Conservation (phyloP, 2,329 filamentous ascomycete genomes). For the Ustulina deusta region DNA sequence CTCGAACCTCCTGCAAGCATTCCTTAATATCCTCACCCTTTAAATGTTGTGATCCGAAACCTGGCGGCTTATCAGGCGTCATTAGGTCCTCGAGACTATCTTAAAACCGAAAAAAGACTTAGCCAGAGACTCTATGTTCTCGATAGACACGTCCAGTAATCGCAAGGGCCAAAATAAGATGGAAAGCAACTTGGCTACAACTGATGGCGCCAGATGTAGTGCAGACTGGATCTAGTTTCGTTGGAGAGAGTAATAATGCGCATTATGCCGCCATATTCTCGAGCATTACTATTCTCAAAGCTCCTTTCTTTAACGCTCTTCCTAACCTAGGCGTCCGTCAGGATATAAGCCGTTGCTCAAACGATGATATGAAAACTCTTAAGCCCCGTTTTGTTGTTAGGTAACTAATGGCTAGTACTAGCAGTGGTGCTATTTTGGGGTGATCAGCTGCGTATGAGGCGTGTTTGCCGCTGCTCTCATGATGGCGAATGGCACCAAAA, state of each 20-base stretch:
- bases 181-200: background rate
- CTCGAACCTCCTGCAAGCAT: background rate
- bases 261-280: background rate
- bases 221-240: background rate
- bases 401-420: background rate
- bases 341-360: background rate
- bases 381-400: background rate
- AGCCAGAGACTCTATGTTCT: background rate
- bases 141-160: background rate
- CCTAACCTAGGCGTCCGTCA: no score
- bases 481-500: background rate
- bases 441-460: background rate
- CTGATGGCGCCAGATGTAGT: background rate
- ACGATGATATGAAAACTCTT: background rate
- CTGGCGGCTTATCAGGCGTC: background rate
- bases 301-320: background rate
- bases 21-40: conserved; percentile 3
- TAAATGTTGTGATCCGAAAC: background rate
- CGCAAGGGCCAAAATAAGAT: background rate
- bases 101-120: background rate
- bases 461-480: background rate
- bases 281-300: background rate
- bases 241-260: background rate
- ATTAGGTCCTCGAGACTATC: conserved; percentile 5
- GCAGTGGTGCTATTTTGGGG: background rate